Conservation (phyloP, 495 filamentous ascomycete species). For the Penicillium parvum region DNA sequence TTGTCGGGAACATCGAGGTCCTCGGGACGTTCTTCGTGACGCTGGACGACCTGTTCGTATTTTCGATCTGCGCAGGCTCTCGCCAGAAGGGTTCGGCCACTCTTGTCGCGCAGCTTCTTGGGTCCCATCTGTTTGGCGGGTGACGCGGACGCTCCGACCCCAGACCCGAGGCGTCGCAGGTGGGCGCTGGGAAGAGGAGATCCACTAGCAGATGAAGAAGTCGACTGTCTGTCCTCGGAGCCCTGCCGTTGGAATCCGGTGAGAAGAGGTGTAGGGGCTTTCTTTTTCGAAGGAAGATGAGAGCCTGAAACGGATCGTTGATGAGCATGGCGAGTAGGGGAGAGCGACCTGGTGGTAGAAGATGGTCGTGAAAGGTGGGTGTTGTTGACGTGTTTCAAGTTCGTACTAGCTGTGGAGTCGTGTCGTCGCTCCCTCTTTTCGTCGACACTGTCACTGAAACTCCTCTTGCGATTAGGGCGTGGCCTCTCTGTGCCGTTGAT, state of each 20-base stretch:
- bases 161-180: constrained; percentile 58
- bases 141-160: constrained; percentile 54
- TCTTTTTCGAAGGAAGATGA: constrained; percentile 45
- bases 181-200: constrained; percentile 67
- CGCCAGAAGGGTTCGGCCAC: constrained; percentile 80
- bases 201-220: constrained; percentile 67
- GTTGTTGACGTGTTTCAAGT: constrained; percentile 26
- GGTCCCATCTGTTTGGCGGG: constrained; percentile 62
- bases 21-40: constrained; percentile 70
- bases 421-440: constrained; percentile 28
- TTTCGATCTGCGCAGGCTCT: constrained; percentile 76
- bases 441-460: constrained; percentile 41
- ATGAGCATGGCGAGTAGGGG: constrained; percentile 55
- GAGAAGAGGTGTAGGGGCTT: constrained; percentile 49
- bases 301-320: constrained; percentile 59
- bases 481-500: constrained; percentile 17
- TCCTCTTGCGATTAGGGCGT: constrained; percentile 34
- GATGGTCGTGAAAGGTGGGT: constrained; percentile 26
- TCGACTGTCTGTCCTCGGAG: constrained; percentile 65
- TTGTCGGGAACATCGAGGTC: constrained; percentile 88
- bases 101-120: constrained; percentile 80
- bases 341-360: constrained; percentile 56
- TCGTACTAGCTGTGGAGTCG: constrained; percentile 23
- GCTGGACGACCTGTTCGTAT: constrained; percentile 61
- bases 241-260: constrained; percentile 40